These are phyloP conservation scores for Solanum gracilifrons DNA, from an alignment of 257 asterid genomes.

Conservation along the genomic window DNA sequence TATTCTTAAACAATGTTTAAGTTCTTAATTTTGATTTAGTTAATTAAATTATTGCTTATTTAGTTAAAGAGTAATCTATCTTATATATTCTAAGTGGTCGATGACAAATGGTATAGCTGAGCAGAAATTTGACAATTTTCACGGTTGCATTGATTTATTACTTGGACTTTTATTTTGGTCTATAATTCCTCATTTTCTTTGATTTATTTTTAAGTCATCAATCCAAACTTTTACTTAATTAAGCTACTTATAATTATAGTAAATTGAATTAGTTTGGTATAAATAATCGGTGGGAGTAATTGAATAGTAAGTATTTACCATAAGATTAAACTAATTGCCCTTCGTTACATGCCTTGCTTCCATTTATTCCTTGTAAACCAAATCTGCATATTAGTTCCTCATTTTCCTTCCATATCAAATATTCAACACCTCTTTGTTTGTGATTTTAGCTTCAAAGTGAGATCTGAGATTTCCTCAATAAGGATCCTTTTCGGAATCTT, in stretches of 20 bases:
- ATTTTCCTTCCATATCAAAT: neutral
- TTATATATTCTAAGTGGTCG: neutral
- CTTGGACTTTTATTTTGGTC: neutral
- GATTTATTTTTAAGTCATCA: neutral
- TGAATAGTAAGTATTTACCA: neutral
- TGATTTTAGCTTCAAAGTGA: neutral
- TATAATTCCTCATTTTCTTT: neutral
- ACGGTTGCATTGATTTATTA: neutral
- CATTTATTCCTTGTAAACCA: neutral
- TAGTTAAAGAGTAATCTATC: neutral
- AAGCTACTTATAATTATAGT: neutral
- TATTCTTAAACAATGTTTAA: neutral
- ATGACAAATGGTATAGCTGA: neutral
- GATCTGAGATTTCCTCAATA: neutral
- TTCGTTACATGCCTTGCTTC: neutral
- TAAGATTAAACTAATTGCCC: neutral
- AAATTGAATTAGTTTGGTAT: neutral
- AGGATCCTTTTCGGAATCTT: neutral
- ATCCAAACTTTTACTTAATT: neutral
- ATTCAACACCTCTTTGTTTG: neutral
- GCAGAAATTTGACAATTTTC: neutral
- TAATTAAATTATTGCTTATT: neutral
- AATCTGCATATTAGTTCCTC: neutral
- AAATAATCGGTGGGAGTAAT: neutral
- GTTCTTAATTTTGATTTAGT: neutral